Conservation (phyloP, 805 yeast species). For the Clavispora phyllophila region DNA sequence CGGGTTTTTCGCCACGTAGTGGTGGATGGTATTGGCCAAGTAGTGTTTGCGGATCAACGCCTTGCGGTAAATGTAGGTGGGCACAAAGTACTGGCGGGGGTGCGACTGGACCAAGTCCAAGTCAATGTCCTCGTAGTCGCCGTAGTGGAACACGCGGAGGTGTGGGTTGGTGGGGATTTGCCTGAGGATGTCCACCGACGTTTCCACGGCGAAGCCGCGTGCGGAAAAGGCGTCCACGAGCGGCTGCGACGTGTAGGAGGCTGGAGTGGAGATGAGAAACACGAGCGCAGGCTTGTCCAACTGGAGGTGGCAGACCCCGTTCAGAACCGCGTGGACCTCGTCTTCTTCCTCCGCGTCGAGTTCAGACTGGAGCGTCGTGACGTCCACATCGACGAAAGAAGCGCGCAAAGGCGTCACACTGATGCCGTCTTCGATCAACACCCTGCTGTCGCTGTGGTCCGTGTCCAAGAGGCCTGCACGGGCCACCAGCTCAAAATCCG, state of each 20-base stretch:
- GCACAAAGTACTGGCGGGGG: slow-evolving; percentile 51
- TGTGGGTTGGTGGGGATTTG: slow-evolving; percentile 11
- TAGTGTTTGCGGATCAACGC: slow-evolving; percentile 89
- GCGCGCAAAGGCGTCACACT: slow-evolving; percentile 60
- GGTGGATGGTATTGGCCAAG: slow-evolving; percentile 76
- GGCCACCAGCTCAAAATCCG: slow-evolving; percentile 70
- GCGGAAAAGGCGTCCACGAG: slow-evolving; percentile 31
- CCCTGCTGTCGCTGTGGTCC: slow-evolving; percentile 63
- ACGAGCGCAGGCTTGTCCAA: background rate
- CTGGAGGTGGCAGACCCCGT: too few relatives aligned
- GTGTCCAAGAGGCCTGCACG: slow-evolving; percentile 38
- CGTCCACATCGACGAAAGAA: background rate
- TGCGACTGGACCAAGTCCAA: slow-evolving; percentile 54
- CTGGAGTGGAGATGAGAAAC: slow-evolving; percentile 36
- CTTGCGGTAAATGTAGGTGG: slow-evolving; percentile 83
- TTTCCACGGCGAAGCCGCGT: slow-evolving; percentile 22
- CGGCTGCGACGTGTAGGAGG: slow-evolving; percentile 40
- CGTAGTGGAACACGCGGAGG: slow-evolving; percentile 61
- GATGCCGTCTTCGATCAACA: slow-evolving; percentile 57
- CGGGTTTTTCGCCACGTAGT: slow-evolving; percentile 72
- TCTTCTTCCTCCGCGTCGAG: too few relatives aligned
- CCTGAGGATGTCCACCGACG: slow-evolving; percentile 17
- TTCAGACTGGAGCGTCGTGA: background rate
- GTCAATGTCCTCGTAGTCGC: slow-evolving; percentile 85
- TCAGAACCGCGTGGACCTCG: too few relatives aligned